Conservation (phyloP, 2,329 filamentous ascomycete genomes). For the Dothideomycetes sp. region DNA sequence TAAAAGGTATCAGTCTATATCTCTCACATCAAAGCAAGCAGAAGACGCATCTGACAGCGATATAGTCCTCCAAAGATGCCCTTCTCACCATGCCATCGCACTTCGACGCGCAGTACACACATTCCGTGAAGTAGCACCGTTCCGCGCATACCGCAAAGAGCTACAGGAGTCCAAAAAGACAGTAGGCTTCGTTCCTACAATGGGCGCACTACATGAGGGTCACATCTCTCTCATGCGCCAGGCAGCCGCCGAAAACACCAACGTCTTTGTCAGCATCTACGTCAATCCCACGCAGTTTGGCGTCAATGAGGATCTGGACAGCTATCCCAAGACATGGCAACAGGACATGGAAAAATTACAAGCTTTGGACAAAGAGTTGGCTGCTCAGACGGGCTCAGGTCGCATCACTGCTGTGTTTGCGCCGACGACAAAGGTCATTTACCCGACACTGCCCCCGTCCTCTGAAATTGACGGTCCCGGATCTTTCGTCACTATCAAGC, state of each 20-base stretch:
- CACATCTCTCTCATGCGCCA: conserved; percentile 78
- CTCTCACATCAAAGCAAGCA: no score
- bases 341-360: conserved; percentile 60
- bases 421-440: conserved; percentile 75
- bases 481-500: conserved; percentile 85
- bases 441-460: conserved; percentile 68
- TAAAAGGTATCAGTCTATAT: conserved; percentile 2
- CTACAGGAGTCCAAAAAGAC: conserved; percentile 58
- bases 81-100: background rate
- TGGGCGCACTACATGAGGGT: conserved; percentile 92
- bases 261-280: conserved; percentile 85
- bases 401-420: conserved; percentile 77
- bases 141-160: conserved; percentile 61
- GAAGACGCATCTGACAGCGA: background rate
- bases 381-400: conserved; percentile 40
- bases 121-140: conserved; percentile 63
- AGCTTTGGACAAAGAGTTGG: conserved; percentile 62
- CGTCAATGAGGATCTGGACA: conserved; percentile 72
- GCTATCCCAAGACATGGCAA: conserved; percentile 86
- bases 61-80: background rate
- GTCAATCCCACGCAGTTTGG: conserved; percentile 98
- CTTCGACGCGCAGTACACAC: conserved; percentile 42
- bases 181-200: conserved; percentile 87
- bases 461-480: conserved; percentile 67
- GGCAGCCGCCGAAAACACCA: conserved; percentile 73